A percentile compares a stretch with the other conserved stretches of the same genome.
These are phyloP conservation scores for Venturiaceae sp. DNA, from an alignment of 2,329 filamentous ascomycete species.

Conservation along the genomic window DNA sequence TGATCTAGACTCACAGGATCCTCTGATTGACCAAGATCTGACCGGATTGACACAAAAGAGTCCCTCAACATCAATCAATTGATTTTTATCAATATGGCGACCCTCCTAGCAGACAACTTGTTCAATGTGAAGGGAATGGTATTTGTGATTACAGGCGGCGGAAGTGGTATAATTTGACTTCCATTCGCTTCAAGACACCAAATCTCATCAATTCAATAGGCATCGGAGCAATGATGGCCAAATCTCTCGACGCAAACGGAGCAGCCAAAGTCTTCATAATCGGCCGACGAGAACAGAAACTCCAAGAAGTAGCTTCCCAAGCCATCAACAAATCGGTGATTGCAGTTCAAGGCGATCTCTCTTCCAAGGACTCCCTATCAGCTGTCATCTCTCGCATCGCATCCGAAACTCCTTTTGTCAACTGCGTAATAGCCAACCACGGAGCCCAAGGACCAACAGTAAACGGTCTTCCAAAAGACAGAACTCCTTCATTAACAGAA, in stretches of 20 bases:
- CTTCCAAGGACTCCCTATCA: slow-evolving; percentile 29
- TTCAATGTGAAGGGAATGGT: slow-evolving; percentile 6
- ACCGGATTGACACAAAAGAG: too few species aligned
- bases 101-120: not conserved
- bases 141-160: not conserved
- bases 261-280: slow-evolving; percentile 35
- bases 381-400: slow-evolving; percentile 30
- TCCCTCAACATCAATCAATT: not conserved
- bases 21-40: too few species aligned
- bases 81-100: not conserved
- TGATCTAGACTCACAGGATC: too few species aligned
- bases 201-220: slow-evolving; percentile 15
- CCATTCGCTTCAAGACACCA: not conserved
- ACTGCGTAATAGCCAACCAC: slow-evolving; percentile 43
- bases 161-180: not conserved
- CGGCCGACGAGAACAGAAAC: slow-evolving; percentile 30
- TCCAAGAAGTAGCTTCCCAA: slow-evolving; percentile 27
- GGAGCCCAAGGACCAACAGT: slow-evolving; percentile 33
- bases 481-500: not conserved
- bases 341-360: slow-evolving; percentile 33
- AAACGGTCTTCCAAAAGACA: not conserved
- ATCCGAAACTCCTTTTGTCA: slow-evolving; percentile 34
- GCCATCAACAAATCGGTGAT: slow-evolving; percentile 18
- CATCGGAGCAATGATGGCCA: slow-evolving; percentile 29
- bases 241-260: slow-evolving; percentile 28